Percentiles rank a stretch among this genome's conserved stretches.
Conservation (phyloP, 2,329 filamentous ascomycete species). For the Neofusicoccum sp. region DNA sequence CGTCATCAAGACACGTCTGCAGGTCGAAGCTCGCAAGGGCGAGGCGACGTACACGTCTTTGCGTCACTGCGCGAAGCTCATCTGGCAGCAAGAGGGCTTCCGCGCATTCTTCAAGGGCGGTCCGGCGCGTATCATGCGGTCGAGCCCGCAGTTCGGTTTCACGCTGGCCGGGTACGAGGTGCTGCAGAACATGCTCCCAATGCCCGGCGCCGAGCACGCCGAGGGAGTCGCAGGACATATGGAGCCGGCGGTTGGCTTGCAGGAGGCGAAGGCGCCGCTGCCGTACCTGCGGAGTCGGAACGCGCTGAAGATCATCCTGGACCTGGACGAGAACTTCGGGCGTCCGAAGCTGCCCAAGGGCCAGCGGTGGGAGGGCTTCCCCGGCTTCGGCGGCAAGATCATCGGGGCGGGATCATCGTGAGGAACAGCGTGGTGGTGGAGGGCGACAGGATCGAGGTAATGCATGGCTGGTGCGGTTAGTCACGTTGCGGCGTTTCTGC, state of each 20-base stretch:
- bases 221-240: conserved; percentile 55
- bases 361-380: conserved; percentile 34
- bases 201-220: conserved; percentile 61
- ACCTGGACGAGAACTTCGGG: conserved; percentile 92
- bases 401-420: conserved; percentile 26
- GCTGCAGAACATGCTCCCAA: conserved; percentile 75
- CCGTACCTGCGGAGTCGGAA: conserved; percentile 76
- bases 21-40: conserved; percentile 96
- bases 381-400: conserved; percentile 35
- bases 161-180: conserved; percentile 95
- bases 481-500: conserved; percentile 14
- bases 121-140: conserved; percentile 89
- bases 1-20: conserved; percentile 97
- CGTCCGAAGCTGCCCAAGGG: conserved; percentile 59
- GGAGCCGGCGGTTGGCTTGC: conserved; percentile 63
- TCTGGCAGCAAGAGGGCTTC: conserved; percentile 90
- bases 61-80: conserved; percentile 78
- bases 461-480: conserved; percentile 5
- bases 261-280: conserved; percentile 62
- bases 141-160: conserved; percentile 96
- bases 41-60: conserved; percentile 85
- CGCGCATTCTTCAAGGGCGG: conserved; percentile 98
- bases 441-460: conserved; percentile 18
- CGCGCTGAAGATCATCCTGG: conserved; percentile 91
- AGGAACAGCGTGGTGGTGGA: conserved; percentile 19